phyloP scores from a whole-genome alignment of 495 filamentous ascomycete genomes.

The Cercophora newfieldiana region DNA sequence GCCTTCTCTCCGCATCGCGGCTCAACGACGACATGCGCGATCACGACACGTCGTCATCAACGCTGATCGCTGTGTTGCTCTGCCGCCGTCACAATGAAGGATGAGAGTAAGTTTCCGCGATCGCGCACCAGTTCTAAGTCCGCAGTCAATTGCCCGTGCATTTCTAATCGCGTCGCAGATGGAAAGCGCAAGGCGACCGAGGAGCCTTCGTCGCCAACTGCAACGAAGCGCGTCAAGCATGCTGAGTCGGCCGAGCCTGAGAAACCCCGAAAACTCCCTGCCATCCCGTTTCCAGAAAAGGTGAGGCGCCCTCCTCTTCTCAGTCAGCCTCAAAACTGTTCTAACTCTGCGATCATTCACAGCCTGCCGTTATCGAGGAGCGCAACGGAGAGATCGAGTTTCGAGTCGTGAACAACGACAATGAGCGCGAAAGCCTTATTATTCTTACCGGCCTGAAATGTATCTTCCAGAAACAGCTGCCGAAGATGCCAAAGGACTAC shows the following conservation, averaged over 20 bases:
- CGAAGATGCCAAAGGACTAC: conserved; percentile 99
- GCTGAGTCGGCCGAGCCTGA: conserved; percentile 58
- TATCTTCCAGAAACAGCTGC: conserved; percentile 97
- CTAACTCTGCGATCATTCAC: background rate
- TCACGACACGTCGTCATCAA: background rate
- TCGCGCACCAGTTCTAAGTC: background rate
- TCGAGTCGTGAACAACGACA: conserved; percentile 96
- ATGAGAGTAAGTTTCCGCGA: conserved; percentile 43
- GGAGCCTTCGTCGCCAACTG: conserved; percentile 61
- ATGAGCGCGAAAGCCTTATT: conserved; percentile 81
- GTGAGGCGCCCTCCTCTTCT: conserved; percentile 41
- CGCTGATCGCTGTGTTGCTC: conserved; percentile 17
- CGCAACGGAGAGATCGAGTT: conserved; percentile 96
- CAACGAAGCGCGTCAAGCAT: conserved; percentile 64
- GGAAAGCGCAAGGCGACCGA: conserved; percentile 78
- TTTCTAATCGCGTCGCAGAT: conserved; percentile 40
- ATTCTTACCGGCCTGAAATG: conserved; percentile 95
- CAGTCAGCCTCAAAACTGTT: background rate
- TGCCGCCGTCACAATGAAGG: conserved; percentile 42
- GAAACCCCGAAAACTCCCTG: conserved; percentile 52
- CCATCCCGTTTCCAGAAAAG: conserved; percentile 82
- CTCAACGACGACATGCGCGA: background rate
- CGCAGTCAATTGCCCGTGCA: background rate
- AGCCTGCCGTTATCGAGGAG: conserved; percentile 92
- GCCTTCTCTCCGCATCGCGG: no score